Evolutionary conservation across 2,329 filamentous ascomycete species (phyloP).

Genomic region (Cladosporium sp.): DNA sequence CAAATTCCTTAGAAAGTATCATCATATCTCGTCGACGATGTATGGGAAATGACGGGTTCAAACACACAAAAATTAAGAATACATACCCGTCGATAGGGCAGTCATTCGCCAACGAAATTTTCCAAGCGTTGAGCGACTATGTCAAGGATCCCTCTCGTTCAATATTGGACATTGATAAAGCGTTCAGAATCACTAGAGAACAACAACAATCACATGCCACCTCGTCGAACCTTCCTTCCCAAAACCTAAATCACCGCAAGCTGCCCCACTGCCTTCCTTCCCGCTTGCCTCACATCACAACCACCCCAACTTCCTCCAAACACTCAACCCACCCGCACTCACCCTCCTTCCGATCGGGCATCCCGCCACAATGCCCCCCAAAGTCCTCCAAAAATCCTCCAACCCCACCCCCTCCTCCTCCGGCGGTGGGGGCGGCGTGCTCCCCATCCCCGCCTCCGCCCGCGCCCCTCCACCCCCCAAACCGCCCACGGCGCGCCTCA

Average conservation of each 20-base stretch:
- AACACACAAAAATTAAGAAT: no score
- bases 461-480: constrained; percentile 30
- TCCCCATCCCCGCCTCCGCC: constrained; percentile 28
- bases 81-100: no score
- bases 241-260: not conserved
- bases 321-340: not conserved
- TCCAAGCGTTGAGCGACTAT: no score
- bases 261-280: not conserved
- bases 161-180: no score
- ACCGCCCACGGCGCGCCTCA: constrained; percentile 59
- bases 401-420: constrained; percentile 26
- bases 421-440: constrained; percentile 18
- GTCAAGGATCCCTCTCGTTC: no score
- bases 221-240: no score
- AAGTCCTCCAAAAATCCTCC: constrained; percentile 25
- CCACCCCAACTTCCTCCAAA: constrained; percentile 2
- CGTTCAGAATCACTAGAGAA: no score
- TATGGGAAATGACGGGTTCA: no score
- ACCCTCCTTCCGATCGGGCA: not conserved
- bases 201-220: no score
- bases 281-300: not conserved
- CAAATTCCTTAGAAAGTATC: rapidly evolving
- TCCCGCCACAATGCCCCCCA: constrained; percentile 25
- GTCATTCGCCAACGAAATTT: no score
- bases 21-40: no score